Conservation (phyloP, 345 rosid genomes). For the Populus davidiana region DNA sequence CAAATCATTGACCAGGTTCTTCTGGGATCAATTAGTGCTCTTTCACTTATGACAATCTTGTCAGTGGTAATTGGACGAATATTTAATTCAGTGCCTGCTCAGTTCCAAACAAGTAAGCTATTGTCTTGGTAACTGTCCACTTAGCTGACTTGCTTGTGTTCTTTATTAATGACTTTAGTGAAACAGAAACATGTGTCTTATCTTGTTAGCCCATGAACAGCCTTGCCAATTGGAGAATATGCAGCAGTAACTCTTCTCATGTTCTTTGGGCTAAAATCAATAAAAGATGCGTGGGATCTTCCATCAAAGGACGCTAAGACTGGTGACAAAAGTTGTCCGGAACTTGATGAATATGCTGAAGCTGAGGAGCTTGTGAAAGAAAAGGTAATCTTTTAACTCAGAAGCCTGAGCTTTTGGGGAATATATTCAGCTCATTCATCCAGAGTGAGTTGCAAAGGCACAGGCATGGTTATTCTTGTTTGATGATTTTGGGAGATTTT, state of each 20-base stretch:
- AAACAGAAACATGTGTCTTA: background rate
- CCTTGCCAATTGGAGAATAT: conserved; percentile 94
- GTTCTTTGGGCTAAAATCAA: conserved; percentile 93
- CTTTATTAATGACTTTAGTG: background rate
- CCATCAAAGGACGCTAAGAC: conserved; percentile 51
- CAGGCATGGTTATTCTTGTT: background rate
- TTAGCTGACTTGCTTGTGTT: conserved; percentile 3
- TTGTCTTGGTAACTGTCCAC: background rate
- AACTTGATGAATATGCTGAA: conserved; percentile 78
- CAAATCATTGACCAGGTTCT: conserved; percentile 70
- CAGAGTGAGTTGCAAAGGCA: background rate
- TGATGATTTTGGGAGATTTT: background rate
- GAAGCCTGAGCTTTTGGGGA: background rate
- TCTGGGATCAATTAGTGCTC: conserved; percentile 95
- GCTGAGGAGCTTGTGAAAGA: conserved; percentile 95
- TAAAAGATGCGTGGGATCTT: conserved; percentile 96
- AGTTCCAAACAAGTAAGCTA: conserved; percentile 88
- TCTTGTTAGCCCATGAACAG: conserved; percentile 40
- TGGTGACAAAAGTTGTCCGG: conserved; percentile 53
- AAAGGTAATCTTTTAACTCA: conserved; percentile 39
- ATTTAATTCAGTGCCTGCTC: conserved; percentile 95
- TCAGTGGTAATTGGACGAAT: conserved; percentile 87
- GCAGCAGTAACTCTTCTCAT: conserved; percentile 83
- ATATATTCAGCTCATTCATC: background rate
- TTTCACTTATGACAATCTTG: conserved; percentile 88